Evolutionary conservation across 2,329 filamentous ascomycete genomes (phyloP).

Genomic region (Apiospora pterosperma): DNA sequence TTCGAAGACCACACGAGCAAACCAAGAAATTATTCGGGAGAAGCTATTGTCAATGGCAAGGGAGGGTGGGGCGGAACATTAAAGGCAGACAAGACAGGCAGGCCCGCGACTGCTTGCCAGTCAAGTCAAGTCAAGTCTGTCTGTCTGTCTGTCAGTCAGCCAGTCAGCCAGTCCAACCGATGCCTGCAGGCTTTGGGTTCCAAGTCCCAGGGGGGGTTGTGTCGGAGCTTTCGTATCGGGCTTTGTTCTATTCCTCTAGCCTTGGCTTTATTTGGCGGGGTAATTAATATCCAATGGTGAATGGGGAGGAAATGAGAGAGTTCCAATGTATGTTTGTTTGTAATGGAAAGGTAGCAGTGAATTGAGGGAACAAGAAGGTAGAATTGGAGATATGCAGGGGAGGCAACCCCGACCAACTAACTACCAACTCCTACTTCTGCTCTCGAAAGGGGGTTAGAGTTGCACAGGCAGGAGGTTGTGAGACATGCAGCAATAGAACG

Average conservation of each 20-base stretch:
- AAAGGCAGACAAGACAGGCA: neutral
- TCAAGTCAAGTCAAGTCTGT: neutral
- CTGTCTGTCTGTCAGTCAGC: too few species aligned
- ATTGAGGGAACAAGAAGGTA: neutral
- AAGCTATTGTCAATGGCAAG: neutral
- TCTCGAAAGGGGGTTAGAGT: neutral
- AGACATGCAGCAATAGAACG: neutral
- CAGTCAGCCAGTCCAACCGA: neutral
- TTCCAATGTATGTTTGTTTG: neutral
- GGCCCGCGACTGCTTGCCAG: neutral
- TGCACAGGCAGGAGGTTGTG: neutral
- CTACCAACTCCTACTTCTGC: neutral
- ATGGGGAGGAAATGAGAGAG: neutral
- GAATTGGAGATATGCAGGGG: constrained; percentile 1
- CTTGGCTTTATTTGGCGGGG: neutral
- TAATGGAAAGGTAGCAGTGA: neutral
- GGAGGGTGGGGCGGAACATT: neutral
- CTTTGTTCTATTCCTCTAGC: neutral
- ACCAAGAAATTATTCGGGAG: neutral
- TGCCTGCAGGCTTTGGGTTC: neutral
- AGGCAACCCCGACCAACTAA: neutral
- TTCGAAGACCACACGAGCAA: neutral
- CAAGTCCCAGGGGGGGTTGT: neutral
- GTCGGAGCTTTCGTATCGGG: neutral
- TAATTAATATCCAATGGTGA: neutral